Evolutionary conservation across 2,329 filamentous ascomycete species (phyloP), one percentile per base, ranked within the genome.

Genomic region (Incumbomyces lentus): DNA sequence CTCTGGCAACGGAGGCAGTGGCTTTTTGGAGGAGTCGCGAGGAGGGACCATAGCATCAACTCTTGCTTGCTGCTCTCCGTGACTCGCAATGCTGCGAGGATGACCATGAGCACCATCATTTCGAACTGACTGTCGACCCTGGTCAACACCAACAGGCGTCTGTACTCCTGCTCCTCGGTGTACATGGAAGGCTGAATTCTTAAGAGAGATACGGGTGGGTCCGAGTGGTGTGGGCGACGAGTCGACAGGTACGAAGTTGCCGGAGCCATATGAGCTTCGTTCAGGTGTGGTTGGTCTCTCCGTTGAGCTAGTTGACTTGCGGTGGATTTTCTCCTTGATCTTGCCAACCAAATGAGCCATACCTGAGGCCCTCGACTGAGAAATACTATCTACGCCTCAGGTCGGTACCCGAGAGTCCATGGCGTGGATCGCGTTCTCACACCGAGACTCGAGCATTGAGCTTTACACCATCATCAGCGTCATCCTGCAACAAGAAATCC

Each of bases 271-370:
- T 6, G 2, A 8, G n/a, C 8, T n/a, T 6, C 14, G 13, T 7
- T 30, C 29, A 33, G 22, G 14, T 14, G 40, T 32, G 16, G 8
- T 36, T 13, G 41, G n/a, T 19, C 10, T 13, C 7, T 17, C 30
- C 7, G 12, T 33, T 10, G 14, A 32, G 30, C 31, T 34, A 7
- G 11, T 8, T 6, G 32, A 38, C 10, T 35, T 19, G 34, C 31
- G 18, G 30, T 19, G 43, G 3, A 39, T 29, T 13, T 19, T 46
- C 10, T 46, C 34, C 34, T 46, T 46, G 35, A 46, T 31, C 26
- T 39, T 46, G 18, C 31, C 26, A 19, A 46, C 34, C 12, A 46
- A 17, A 14, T 35, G 33, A 10, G 43, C 19, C 43, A 46, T 46
- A 13, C 3, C 11, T 5, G 22, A 26, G 22, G 5, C 22, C 22